phyloP scores from a whole-genome alignment of 106 monocot species.

The Acanthochlamys bracteata region DNA sequence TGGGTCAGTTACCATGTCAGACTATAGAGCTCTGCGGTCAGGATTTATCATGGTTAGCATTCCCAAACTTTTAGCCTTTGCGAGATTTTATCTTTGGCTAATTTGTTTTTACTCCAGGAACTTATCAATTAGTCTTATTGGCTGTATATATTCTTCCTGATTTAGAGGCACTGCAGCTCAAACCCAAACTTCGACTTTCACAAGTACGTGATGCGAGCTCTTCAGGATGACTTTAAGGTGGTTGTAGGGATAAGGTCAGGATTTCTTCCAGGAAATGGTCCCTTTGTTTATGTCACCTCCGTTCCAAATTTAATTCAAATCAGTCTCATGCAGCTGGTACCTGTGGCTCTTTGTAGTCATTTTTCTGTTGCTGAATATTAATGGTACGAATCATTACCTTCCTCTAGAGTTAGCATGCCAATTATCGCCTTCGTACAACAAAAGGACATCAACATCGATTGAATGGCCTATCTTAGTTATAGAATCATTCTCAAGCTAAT shows the following conservation, averaged over 20 bases:
- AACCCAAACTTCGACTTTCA: slow-evolving; percentile 64
- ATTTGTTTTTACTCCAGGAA: neutral
- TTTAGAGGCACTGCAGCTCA: slow-evolving; percentile 45
- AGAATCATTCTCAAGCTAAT: neutral
- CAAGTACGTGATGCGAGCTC: slow-evolving; percentile 77
- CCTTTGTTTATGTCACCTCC: neutral
- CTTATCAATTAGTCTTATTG: neutral
- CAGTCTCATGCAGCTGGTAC: slow-evolving; percentile 68
- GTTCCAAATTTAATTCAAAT: neutral
- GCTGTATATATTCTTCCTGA: neutral
- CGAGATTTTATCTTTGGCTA: too few species aligned
- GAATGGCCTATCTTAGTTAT: too few species aligned
- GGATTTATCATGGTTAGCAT: slow-evolving; percentile 62
- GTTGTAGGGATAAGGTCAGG: slow-evolving; percentile 79
- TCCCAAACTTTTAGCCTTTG: neutral
- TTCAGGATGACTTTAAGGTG: slow-evolving; percentile 75
- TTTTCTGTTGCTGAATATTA: slow-evolving; percentile 67
- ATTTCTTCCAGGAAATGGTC: neutral
- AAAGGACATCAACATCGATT: too few species aligned
- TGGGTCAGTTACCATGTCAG: slow-evolving; percentile 68
- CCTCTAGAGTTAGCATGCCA: too few species aligned
- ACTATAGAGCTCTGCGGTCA: slow-evolving; percentile 57
- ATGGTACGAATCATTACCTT: slow-evolving; percentile 28
- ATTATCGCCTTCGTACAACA: too few species aligned
- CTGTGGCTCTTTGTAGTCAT: slow-evolving; percentile 84